phyloP scores from a whole-genome alignment of 1,139 yeast species.

The Pneumocystis murina region DNA sequence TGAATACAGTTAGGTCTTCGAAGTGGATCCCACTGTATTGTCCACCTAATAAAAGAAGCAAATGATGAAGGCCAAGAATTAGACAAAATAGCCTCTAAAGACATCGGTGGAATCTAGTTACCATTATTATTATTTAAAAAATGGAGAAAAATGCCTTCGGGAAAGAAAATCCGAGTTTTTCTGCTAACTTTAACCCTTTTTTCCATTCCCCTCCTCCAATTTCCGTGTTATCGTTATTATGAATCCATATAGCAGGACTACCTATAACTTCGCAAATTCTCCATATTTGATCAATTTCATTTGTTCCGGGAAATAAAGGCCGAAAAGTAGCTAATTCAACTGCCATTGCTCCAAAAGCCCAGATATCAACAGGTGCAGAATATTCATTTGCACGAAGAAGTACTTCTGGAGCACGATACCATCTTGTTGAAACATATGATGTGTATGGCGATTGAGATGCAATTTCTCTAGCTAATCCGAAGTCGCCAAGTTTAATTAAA shows the following conservation, averaged over 20 bases:
- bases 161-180: slow-evolving; percentile 56
- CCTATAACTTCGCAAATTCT: slow-evolving; percentile 56
- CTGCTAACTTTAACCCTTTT: slow-evolving; percentile 56
- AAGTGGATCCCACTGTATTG: background rate
- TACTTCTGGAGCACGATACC: slow-evolving; percentile 94
- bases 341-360: slow-evolving; percentile 89
- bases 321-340: slow-evolving; percentile 59
- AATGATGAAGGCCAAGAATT: slow-evolving; percentile 7
- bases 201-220: slow-evolving; percentile 58
- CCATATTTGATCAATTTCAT: slow-evolving; percentile 64
- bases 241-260: slow-evolving; percentile 33
- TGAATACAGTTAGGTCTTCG: background rate
- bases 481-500: slow-evolving; percentile 74
- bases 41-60: background rate
- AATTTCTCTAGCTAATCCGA: slow-evolving; percentile 67
- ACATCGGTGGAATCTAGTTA: slow-evolving; percentile 3
- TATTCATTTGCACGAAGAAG: slow-evolving; percentile 52
- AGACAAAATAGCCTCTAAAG: slow-evolving; percentile 5
- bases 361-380: slow-evolving; percentile 68
- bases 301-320: slow-evolving; percentile 74
- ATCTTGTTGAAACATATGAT: slow-evolving; percentile 79
- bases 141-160: slow-evolving; percentile 53
- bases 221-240: slow-evolving; percentile 38
- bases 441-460: slow-evolving; percentile 39
- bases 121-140: slow-evolving; percentile 39